Evolutionary conservation across 2,329 filamentous ascomycete species (phyloP).

Genomic region (Cordyceps tenuipes): DNA sequence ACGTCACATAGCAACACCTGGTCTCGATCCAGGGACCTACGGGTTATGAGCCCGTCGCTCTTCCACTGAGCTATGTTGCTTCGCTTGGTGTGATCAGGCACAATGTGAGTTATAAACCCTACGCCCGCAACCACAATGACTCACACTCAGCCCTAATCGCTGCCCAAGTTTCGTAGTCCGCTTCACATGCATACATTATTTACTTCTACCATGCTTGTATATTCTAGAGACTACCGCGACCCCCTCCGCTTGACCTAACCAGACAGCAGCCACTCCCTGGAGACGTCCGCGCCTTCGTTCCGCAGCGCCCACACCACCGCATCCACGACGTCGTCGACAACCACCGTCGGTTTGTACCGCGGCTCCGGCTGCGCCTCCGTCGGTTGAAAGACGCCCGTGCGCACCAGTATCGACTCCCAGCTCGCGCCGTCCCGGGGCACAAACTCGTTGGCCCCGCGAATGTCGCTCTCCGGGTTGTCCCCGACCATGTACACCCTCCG

Average conservation of each 20-base stretch:
- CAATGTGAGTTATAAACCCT: conserved; percentile 2
- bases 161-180: not conserved
- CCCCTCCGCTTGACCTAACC: not conserved
- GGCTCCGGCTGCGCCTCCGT: conserved; percentile 38
- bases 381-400: conserved; percentile 65
- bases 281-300: conserved; percentile 37
- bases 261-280: conserved; percentile 23
- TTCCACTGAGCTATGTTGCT: conserved; percentile 14
- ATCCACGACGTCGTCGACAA: conserved; percentile 66
- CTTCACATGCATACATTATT: not conserved
- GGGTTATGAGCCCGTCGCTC: conserved; percentile 13
- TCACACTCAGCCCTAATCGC: not conserved
- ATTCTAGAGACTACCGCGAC: not conserved
- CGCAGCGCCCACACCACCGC: conserved; percentile 71
- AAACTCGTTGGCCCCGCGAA: conserved; percentile 76
- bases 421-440: conserved; percentile 56
- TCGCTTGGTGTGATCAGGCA: not conserved
- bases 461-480: conserved; percentile 84
- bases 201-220: not conserved
- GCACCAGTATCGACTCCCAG: conserved; percentile 71
- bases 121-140: not conserved
- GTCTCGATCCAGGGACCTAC: conserved; percentile 13
- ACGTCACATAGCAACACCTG: conserved; percentile 11
- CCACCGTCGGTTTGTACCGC: conserved; percentile 51
- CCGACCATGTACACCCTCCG: conserved; percentile 88